phyloP scores from a whole-genome alignment of 305 asterid species.

The Ilex paraguariensis region DNA sequence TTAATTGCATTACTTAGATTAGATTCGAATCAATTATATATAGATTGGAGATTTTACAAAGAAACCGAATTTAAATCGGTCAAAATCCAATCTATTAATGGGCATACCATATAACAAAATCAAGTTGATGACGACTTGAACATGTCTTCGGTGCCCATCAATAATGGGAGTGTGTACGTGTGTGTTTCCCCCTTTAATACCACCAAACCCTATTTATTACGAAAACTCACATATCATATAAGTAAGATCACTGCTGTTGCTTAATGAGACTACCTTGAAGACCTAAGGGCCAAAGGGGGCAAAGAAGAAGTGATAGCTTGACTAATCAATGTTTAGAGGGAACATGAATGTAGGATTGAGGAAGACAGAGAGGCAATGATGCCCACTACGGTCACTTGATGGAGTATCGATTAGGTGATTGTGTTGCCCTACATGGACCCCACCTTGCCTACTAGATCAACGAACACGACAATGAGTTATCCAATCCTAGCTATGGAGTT shows the following conservation, averaged over 20 bases:
- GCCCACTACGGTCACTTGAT: slow-evolving; percentile 17
- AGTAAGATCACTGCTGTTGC: slow-evolving; percentile 19
- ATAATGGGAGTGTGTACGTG: too few species aligned
- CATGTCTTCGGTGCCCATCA: too few species aligned
- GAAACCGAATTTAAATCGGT: too few species aligned
- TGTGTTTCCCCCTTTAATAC: too few species aligned
- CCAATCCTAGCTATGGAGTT: slow-evolving; percentile 5
- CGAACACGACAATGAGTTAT: slow-evolving; percentile 21
- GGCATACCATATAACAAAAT: too few species aligned
- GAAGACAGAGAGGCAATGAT: slow-evolving; percentile 34
- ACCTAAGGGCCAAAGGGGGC: not conserved
- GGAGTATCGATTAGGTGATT: not conserved
- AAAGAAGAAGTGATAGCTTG: slow-evolving; percentile 11
- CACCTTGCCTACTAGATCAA: slow-evolving; percentile 20
- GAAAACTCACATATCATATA: slow-evolving; percentile 24
- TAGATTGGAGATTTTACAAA: too few species aligned
- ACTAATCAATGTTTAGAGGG: slow-evolving; percentile 24
- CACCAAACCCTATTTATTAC: too few species aligned
- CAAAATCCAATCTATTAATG: too few species aligned
- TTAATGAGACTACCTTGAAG: not conserved
- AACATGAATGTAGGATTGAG: slow-evolving; percentile 26
- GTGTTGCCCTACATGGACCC: slow-evolving; percentile 13
- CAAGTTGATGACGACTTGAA: too few species aligned
- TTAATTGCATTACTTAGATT: too few species aligned
- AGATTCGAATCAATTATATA: too few species aligned